Evolutionary conservation across 768 basidiomycete species (phyloP), one percentile per base, ranked within the genome.

Genomic region (Mycena amicta): DNA sequence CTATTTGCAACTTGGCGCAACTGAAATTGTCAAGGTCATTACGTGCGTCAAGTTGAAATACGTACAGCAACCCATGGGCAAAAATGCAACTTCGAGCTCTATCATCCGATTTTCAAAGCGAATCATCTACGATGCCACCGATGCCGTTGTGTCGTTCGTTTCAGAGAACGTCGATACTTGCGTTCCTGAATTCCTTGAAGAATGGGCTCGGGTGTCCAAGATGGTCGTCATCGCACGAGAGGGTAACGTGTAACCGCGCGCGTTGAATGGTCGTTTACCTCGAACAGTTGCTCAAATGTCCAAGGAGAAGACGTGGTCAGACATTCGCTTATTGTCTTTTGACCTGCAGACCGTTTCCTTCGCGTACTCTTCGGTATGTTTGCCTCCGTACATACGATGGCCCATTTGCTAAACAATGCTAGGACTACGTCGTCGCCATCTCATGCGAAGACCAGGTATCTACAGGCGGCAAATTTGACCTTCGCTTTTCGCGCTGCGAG

Each of bases 331-430:
- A 52, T 80, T 95, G 57, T 93, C 91, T 3, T 96, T 96, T 71
- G 93, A 96, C 71, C 75, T 96, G 16, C 93, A 93, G 66, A 93
- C 92, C 0, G 93, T 95, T n/a, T 89, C 94, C 66, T 90, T 96
- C 68, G 85, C 86, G 2, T 95, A 95, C 69, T 83, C 88, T 11
- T 74, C 74, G 52, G 90, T 85, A 69, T 61, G 76, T 58, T 45
- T 46, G 20, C 30, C 16, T 22, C n/a, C 25, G 20, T 50, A 25
- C 25, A 31, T 16, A 29, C 49, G 16, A 45, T 20, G 25, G 46
- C 3, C 40, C 33, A 39, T 37, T 31, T 6, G 61, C 52, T 28
- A 51, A 43, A 22, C 23, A 23, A 41, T 43, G 13, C 16, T 54
- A 90, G 89, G 86, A 88, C 67, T 92, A 90, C 69, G 83, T 88